phyloP scores from a whole-genome alignment of 2,329 filamentous ascomycete genomes.

The Epichloe festucae region DNA sequence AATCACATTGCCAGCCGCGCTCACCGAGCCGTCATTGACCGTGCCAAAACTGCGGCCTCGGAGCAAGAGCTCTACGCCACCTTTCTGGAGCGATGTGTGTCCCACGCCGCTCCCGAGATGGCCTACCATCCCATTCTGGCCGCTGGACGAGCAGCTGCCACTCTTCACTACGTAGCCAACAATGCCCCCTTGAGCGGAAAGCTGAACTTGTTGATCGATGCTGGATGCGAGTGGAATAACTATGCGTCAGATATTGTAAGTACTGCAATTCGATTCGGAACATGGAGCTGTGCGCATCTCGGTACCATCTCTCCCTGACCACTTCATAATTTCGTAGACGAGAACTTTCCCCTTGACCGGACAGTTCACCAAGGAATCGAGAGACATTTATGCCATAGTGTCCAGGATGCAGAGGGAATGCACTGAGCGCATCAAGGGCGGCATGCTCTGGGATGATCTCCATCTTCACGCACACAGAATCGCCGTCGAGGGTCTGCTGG shows the following conservation, averaged over 20 bases:
- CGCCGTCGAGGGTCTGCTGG: slow-evolving; percentile 66
- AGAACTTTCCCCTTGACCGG: slow-evolving; percentile 69
- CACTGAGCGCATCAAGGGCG: slow-evolving; percentile 59
- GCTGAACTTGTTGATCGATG: slow-evolving; percentile 72
- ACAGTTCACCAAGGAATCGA: slow-evolving; percentile 55
- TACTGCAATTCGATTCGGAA: not conserved
- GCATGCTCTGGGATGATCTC: slow-evolving; percentile 68
- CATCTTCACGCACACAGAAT: slow-evolving; percentile 70
- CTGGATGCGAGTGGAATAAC: slow-evolving; percentile 62
- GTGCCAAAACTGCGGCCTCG: slow-evolving; percentile 52
- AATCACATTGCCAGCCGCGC: slow-evolving; percentile 57
- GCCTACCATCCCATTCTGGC: slow-evolving; percentile 83
- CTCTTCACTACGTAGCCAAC: slow-evolving; percentile 79
- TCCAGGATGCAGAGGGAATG: slow-evolving; percentile 75
- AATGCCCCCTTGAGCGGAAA: slow-evolving; percentile 56
- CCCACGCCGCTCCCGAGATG: slow-evolving; percentile 65
- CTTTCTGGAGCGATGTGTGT: slow-evolving; percentile 66
- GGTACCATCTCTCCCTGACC: not conserved
- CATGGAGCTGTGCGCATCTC: not conserved
- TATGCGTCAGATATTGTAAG: slow-evolving; percentile 56
- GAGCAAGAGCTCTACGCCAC: slow-evolving; percentile 74
- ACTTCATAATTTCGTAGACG: slow-evolving; percentile 37
- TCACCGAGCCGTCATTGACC: slow-evolving; percentile 48
- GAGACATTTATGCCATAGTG: slow-evolving; percentile 71
- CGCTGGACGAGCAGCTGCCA: slow-evolving; percentile 65